Conservation (phyloP, 495 filamentous ascomycete genomes). For the Glonium stellatum region DNA sequence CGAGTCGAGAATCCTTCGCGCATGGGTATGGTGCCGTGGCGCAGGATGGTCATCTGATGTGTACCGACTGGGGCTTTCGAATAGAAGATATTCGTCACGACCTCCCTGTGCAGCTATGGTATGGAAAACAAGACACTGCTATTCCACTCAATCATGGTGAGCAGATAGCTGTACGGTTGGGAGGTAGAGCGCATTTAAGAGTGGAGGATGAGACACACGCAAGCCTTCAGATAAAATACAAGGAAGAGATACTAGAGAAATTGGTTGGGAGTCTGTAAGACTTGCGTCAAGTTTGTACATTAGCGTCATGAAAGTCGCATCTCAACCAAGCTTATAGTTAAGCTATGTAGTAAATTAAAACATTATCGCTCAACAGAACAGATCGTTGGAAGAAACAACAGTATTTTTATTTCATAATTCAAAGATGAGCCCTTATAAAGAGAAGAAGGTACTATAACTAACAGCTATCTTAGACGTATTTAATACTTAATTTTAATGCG, state of each 20-base stretch:
- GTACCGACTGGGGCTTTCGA: slow-evolving; percentile 10
- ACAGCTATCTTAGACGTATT: too few relatives aligned
- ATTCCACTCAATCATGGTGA: slow-evolving; percentile 16
- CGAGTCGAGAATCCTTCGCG: slow-evolving; percentile 9
- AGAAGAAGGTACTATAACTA: too few relatives aligned
- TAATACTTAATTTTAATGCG: too few relatives aligned
- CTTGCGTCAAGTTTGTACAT: background rate
- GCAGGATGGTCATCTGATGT: slow-evolving; percentile 12
- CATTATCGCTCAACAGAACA: background rate
- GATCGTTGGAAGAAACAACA: too few relatives aligned
- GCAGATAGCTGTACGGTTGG: slow-evolving; percentile 14
- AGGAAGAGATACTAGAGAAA: slow-evolving; percentile 10
- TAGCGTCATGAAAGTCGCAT: background rate
- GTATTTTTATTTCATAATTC: too few relatives aligned
- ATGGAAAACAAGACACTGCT: slow-evolving; percentile 16
- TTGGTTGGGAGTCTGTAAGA: slow-evolving; percentile 2
- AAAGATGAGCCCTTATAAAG: too few relatives aligned
- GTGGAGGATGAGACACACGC: slow-evolving; percentile 18
- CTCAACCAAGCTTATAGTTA: background rate
- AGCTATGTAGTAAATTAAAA: background rate
- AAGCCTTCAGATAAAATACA: slow-evolving; percentile 3
- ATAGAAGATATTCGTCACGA: slow-evolving; percentile 15
- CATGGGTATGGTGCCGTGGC: slow-evolving; percentile 14
- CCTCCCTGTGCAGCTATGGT: slow-evolving; percentile 19
- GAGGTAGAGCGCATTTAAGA: slow-evolving; percentile 13